phyloP scores from a whole-genome alignment of 805 yeast genomes.

The Komagataella kurtzmanii region DNA sequence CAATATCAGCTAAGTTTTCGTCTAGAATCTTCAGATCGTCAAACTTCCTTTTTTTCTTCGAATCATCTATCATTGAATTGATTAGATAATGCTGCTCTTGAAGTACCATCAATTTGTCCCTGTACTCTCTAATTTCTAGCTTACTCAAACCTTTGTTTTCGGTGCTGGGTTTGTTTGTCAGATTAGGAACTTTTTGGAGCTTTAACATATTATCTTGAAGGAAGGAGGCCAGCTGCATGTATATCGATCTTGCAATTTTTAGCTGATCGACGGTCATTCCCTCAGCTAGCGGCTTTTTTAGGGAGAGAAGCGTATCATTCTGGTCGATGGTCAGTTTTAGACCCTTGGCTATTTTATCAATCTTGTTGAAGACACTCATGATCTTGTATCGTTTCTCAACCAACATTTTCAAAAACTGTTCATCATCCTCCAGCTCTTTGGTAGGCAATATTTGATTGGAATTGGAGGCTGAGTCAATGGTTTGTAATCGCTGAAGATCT shows the following conservation, averaged over 20 bases:
- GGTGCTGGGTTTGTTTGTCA: conserved; percentile 17
- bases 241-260: conserved; percentile 38
- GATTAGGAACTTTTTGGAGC: conserved; percentile 44
- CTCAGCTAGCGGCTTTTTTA: conserved; percentile 8
- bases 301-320: conserved; percentile 4
- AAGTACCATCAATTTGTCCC: conserved; percentile 76
- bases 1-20: conserved; percentile 43
- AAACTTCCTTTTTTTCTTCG: conserved; percentile 55
- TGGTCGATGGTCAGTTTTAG: conserved; percentile 16
- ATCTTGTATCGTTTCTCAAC: conserved; percentile 30
- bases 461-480: not conserved
- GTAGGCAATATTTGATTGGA: not conserved
- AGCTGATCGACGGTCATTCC: conserved; percentile 22
- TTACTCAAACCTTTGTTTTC: conserved; percentile 24
- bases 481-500: conserved; percentile 2
- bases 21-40: conserved; percentile 60
- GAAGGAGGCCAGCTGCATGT: conserved; percentile 40
- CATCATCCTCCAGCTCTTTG: conserved; percentile 1
- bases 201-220: conserved; percentile 57
- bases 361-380: conserved; percentile 32
- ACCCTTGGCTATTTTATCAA: conserved; percentile 35
- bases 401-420: conserved; percentile 14
- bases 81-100: conserved; percentile 75
- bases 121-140: conserved; percentile 37
- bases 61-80: conserved; percentile 44